Evolutionary conservation across 2,329 filamentous ascomycete genomes (phyloP), one percentile per base, ranked within the genome.

Genomic region (Aspergillus uvarum): DNA sequence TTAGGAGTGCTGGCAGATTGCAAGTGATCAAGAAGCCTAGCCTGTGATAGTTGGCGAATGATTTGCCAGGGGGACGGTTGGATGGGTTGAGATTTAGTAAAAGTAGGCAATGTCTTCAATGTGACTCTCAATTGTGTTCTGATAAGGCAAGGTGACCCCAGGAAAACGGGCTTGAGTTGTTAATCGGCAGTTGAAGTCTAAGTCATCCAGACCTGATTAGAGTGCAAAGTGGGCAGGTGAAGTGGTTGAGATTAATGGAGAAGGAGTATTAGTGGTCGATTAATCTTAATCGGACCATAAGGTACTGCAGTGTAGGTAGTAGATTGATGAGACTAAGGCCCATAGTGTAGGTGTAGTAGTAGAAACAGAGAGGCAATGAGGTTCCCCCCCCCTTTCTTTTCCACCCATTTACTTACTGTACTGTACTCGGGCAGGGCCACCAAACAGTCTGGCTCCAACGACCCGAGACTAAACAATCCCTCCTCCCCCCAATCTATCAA

Each of bases 361-460:
- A 59, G 50, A 52, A 59, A 38, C 24, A 47, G 57, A 65, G 60
- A 14, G 11, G 32, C 32, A 35, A 35, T 14, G 32, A 11, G 11
- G 14, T 26, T 26, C 62, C 66, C 71, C 71, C 70, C 68, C 71
- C 70, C 68, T 69, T 74, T 71, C 70, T 70, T 74, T 70, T 70
- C 65, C 38, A 42, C 38, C 8, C 38, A 42, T 5, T 42, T 42
- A 12, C 11, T 16, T 35, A 35, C 32, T 29, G 26, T 44, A 44
- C 38, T 44, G 38, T 7, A 19, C 38, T 67, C 66, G 65, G 65
- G 67, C 65, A 66, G 64, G 60, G 53, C 53, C 64, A 65, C 55
- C 59, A 53, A 22, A 47, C 56, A 56, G 32, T 35, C 32, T 29
- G 26, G 26, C 26, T 10, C 26, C 26, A 29, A 29, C 26, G 26